Evolutionary conservation across 805 yeast genomes (phyloP).

Genomic region (Candida adriatica): DNA sequence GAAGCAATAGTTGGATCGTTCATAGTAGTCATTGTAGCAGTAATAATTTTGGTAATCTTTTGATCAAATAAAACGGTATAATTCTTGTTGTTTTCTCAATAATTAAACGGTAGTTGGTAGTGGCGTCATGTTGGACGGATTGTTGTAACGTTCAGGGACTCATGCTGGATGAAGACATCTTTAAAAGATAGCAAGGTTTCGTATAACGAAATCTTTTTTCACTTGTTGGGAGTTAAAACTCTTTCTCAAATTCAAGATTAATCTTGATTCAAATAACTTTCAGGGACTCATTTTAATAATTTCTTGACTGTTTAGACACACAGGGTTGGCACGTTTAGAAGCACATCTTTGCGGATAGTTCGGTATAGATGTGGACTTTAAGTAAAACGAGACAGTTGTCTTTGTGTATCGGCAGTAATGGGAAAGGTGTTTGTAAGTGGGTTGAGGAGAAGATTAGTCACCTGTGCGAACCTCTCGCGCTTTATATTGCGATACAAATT

Average conservation of each 20-base stretch:
- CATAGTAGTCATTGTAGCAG: conserved; percentile 3
- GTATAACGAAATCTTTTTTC: conserved; percentile 4
- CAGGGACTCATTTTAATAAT: conserved; percentile 7
- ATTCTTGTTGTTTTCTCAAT: not conserved
- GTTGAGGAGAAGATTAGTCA: too few species aligned
- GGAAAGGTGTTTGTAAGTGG: too few species aligned
- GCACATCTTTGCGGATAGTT: conserved; percentile 17
- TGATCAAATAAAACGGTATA: too few species aligned
- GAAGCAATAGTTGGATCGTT: conserved; percentile 11
- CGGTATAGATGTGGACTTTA: conserved; percentile 1
- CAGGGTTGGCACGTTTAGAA: conserved; percentile 17
- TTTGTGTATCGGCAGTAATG: conserved; percentile 15
- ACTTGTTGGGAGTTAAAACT: too few species aligned
- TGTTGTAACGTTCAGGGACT: conserved; percentile 16
- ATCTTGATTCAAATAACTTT: not conserved
- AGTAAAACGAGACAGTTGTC: not conserved
- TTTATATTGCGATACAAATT: too few species aligned
- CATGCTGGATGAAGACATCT: conserved; percentile 19
- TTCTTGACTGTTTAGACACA: not conserved
- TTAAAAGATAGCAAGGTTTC: conserved; percentile 3
- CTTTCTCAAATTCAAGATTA: too few species aligned
- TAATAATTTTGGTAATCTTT: conserved; percentile 7
- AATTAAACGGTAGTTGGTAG: conserved; percentile 1
- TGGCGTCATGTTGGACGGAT: conserved; percentile 23
- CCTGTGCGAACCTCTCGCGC: too few species aligned